Evolutionary conservation across 768 basidiomycete species (phyloP).

Genomic region (Leucocoprinus leucothites): DNA sequence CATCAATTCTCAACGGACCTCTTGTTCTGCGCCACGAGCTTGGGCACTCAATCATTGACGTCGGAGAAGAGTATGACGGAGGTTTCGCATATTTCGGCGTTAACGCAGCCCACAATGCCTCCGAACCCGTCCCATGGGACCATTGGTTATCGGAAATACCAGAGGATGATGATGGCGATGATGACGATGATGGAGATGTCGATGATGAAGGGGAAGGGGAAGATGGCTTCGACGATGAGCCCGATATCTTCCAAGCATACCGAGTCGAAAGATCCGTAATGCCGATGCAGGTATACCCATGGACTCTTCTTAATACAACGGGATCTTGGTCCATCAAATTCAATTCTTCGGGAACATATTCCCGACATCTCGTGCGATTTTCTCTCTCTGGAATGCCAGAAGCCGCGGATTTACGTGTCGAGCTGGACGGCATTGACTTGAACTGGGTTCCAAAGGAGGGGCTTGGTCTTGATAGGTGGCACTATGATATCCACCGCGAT

Average conservation of each 20-base stretch:
- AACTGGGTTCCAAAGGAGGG: constrained; percentile 52
- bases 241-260: neutral
- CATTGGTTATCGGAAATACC: constrained; percentile 55
- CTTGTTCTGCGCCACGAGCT: constrained; percentile 77
- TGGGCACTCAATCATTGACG: constrained; percentile 74
- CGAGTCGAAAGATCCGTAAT: constrained; percentile 68
- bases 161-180: neutral
- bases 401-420: constrained; percentile 48
- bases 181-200: too few relatives aligned
- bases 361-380: constrained; percentile 60
- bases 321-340: constrained; percentile 60
- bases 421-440: constrained; percentile 59
- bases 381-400: constrained; percentile 70
- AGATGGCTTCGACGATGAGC: too few relatives aligned
- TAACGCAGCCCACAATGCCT: constrained; percentile 51
- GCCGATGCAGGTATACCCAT: constrained; percentile 74
- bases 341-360: constrained; percentile 59
- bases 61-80: constrained; percentile 85
- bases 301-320: constrained; percentile 65
- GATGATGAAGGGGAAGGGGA: too few relatives aligned
- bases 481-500: constrained; percentile 57
- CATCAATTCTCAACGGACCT: constrained; percentile 70
- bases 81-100: constrained; percentile 70
- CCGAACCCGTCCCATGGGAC: constrained; percentile 53
- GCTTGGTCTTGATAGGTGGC: constrained; percentile 73